phyloP scores from a whole-genome alignment of 225 moss, liverwort and hornwort species.

The Bryum argenteum region DNA sequence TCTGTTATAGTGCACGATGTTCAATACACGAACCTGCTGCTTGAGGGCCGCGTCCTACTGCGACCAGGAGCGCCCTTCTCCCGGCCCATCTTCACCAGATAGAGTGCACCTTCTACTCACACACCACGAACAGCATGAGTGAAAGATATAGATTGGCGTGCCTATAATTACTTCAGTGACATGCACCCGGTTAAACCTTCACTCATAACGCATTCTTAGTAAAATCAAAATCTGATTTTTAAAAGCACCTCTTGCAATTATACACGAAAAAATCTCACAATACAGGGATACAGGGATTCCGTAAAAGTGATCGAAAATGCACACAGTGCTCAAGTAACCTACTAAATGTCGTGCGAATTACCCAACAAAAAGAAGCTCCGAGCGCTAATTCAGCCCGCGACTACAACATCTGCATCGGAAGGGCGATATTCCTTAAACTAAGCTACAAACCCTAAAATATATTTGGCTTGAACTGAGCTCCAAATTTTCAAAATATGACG shows the following conservation, averaged over 20 bases:
- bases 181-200: neutral
- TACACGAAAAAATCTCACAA: neutral
- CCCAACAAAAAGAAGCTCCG: too few species aligned
- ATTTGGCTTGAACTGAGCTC: too few species aligned
- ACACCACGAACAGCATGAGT: slow-evolving; percentile 18
- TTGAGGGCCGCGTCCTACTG: slow-evolving; percentile 77
- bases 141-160: neutral
- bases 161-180: neutral
- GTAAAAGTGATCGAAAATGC: neutral
- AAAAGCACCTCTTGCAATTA: slow-evolving; percentile 1
- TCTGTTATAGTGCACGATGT: neutral
- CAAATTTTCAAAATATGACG: too few species aligned
- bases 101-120: slow-evolving; percentile 30
- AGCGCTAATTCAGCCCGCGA: too few species aligned
- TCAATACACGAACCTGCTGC: slow-evolving; percentile 73
- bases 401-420: too few species aligned
- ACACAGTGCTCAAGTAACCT: neutral
- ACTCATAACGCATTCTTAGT: neutral
- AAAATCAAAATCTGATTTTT: slow-evolving; percentile 7
- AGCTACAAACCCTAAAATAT: too few species aligned
- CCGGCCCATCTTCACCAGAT: slow-evolving; percentile 69
- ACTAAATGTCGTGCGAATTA: neutral
- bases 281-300: neutral
- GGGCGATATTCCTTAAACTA: too few species aligned
- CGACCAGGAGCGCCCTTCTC: slow-evolving; percentile 72